Evolutionary conservation across 345 rosid genomes (phyloP), one percentile per base, ranked within the genome.

Genomic region (Camelina sativa): DNA sequence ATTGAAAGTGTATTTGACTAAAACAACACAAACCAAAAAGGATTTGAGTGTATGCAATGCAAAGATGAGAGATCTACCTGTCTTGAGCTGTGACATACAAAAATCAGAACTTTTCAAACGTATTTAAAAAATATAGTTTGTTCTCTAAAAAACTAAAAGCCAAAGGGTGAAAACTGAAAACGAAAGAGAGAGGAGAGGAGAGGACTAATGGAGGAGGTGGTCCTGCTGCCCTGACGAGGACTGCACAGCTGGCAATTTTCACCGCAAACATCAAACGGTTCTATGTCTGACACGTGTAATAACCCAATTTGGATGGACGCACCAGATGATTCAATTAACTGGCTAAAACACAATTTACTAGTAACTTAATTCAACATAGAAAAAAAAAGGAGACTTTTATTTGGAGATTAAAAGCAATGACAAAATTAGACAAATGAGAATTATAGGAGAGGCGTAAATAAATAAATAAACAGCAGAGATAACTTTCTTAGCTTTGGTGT

Each of bases 401-500:
- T 38, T n/a, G 40, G 28, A 25, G 8, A 58, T 46, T 3, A n/a
- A 46, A 32, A 50, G 75, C 13, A 72, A 72, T 12, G 7, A 8
- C 63, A 41, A 51, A 75, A 67, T 41, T 48, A 74, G 72, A 8
- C 28, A 25, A 19, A 47, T 3, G 25, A n/a, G 22, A 68, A 60
- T 28, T 4, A 5, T 47, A 6, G 51, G n/a, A n/a, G 50, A 64
- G 55, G 70, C 43, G 28, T 48, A 74, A 65, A 2, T 1, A 25
- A 25, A 25, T 25, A 25, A 7, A 74, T n/a, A 32, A 12, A 74
- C 46, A 75, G 51, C 62, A 40, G 53, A 38, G 66, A 66, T 17
- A 74, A 53, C 19, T 59, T 25, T 41, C 61, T n/a, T 51, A 75
- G n/a, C 63, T 44, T 69, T 69, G 79, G 65, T 74, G n/a, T n/a